Evolutionary conservation across 139 green algal genomes (phyloP), one percentile per base, ranked within the genome.

Genomic region (Eudorina sp.): DNA sequence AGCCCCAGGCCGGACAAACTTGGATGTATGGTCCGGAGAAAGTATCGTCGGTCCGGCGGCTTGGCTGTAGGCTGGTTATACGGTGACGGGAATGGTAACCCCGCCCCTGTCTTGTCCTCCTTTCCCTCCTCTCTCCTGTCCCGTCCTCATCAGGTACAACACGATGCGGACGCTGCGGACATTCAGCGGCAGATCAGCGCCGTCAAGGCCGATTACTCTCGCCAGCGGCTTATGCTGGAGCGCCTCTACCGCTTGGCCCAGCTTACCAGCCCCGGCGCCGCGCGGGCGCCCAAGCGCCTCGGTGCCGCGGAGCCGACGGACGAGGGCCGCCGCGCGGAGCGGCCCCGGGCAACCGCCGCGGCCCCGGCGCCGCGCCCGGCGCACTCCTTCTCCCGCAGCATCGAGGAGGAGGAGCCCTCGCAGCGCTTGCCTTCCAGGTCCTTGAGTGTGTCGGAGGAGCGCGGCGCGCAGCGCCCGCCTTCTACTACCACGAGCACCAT

Each of bases 201-300:
- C 36, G 4, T 81, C 41, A 81, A 82, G 68, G 83, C 83, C 0
- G 83, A 88, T 13, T 88, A 41, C 14, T 72, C 83, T 3, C 83
- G 83, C 23, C 48, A 82, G 34, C 83, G 48, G 66, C 66, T 88
- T 4, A 60, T 73, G 36, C 29, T 81, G 83, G 83, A 88, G 48
- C 68, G 51, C 3, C 48, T 81, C 27, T 72, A 69, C 45, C 62
- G 81, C 27, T 48, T 87, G 31, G 81, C 81, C 3, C 62, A 87
- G 45, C 53, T 87, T 25, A 87, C 64, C 45, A 68, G 19, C 31
- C 81, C 81, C 9, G 45, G 40, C 0, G 60, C n/a, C 14, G 40
- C 78, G 16, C n/a, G 36, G 19, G 21, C 75, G 34, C n/a, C 29
- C 4, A 40, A n/a, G 19, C 75, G 31, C n/a, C n/a, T n/a, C 31